Evolutionary conservation across 805 yeast genomes (phyloP).

Genomic region (Lachancea fermentati): DNA sequence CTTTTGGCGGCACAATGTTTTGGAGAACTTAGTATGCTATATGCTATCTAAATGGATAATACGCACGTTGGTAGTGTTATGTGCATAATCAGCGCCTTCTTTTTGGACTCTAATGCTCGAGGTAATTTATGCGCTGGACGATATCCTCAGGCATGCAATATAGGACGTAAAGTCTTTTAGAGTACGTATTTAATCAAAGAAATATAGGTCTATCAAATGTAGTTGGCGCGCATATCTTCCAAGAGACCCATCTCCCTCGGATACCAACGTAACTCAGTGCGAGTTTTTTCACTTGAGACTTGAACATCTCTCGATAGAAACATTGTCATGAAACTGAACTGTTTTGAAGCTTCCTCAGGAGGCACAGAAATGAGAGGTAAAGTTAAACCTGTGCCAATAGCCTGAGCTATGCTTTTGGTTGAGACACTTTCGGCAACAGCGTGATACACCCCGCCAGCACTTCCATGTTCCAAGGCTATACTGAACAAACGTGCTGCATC

Average conservation of each 20-base stretch:
- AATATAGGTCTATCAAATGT: no score
- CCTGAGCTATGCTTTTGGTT: conserved; percentile 24
- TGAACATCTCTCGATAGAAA: conserved; percentile 8
- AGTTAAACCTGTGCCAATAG: conserved; percentile 18
- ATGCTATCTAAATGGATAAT: no score
- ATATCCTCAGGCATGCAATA: no score
- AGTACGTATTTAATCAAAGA: no score
- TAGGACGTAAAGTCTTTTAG: no score
- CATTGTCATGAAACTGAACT: background rate
- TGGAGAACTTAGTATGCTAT: no score
- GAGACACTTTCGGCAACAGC: conserved; percentile 19
- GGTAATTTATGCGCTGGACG: no score
- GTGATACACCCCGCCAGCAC: conserved; percentile 24
- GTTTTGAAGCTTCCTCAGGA: background rate
- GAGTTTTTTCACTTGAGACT: conserved; percentile 17
- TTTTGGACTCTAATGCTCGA: no score
- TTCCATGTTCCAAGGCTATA: conserved; percentile 25
- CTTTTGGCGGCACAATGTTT: no score
- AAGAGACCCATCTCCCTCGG: conserved; percentile 19
- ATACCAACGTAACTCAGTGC: conserved; percentile 25
- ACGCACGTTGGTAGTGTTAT: no score
- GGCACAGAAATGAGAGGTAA: conserved; percentile 4
- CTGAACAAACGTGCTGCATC: conserved; percentile 34
- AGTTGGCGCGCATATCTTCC: conserved; percentile 23
- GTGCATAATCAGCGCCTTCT: no score